phyloP scores from a whole-genome alignment of 164 flowering plant genomes.

The Tetracentron sinense region DNA sequence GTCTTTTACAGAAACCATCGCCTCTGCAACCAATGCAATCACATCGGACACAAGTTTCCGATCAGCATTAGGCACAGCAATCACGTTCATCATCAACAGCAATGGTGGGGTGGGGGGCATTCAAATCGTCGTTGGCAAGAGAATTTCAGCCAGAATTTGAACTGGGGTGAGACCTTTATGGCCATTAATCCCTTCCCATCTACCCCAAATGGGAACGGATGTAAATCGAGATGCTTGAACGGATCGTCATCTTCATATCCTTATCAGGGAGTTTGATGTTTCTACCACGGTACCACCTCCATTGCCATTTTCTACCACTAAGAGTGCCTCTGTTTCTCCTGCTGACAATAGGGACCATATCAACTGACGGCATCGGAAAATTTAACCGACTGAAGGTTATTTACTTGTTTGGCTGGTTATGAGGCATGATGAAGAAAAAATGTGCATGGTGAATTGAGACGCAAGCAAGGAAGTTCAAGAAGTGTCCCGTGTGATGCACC shows the following conservation, averaged over 20 bases:
- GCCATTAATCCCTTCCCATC: slow-evolving; percentile 22
- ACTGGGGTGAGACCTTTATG: slow-evolving; percentile 34
- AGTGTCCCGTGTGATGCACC: too few species aligned
- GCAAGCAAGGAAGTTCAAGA: too few species aligned
- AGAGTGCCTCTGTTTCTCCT: slow-evolving; percentile 28
- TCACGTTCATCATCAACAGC: slow-evolving; percentile 57
- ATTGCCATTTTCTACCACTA: slow-evolving; percentile 35
- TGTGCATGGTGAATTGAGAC: too few species aligned
- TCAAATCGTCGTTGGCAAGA: slow-evolving; percentile 25
- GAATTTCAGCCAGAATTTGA: slow-evolving; percentile 27
- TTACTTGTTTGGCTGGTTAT: too few species aligned
- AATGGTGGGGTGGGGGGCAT: slow-evolving; percentile 18
- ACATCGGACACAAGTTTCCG: slow-evolving; percentile 82
- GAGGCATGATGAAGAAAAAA: too few species aligned
- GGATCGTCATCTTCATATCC: slow-evolving; percentile 32
- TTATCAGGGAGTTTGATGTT: slow-evolving; percentile 38
- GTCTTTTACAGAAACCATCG: slow-evolving; percentile 40
- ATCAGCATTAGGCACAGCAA: slow-evolving; percentile 70
- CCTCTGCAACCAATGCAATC: slow-evolving; percentile 80
- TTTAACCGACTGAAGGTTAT: too few species aligned
- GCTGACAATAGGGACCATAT: slow-evolving; percentile 23
- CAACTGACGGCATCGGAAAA: too few species aligned
- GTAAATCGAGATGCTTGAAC: slow-evolving; percentile 43
- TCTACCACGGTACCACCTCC: slow-evolving; percentile 39
- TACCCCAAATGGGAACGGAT: slow-evolving; percentile 28